Evolutionary conservation across 2,329 filamentous ascomycete genomes (phyloP), one percentile per base, ranked within the genome.

Genomic region (Cytospora piceicola): DNA sequence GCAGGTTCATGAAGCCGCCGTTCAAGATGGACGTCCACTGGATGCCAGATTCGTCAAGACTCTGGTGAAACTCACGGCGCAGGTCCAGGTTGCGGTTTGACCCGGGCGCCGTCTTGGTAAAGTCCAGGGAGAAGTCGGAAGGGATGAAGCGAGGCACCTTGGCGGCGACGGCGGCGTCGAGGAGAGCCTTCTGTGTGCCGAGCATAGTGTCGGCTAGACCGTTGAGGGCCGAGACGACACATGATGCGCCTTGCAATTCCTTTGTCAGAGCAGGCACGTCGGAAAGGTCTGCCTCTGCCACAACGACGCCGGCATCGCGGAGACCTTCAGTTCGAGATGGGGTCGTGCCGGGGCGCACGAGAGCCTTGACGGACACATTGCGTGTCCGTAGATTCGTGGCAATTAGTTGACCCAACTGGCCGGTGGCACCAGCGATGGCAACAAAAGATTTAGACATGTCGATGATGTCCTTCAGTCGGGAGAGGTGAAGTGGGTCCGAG

Each of bases 81-180:
- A 69, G 51, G 57, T 70, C 69, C n/a, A 70, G 61, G 59, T 70
- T 70, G 22, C 69, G 69, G 39, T 70, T 70, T 1, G 69, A 63
- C 20, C 69, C 69, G 20, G 65, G 65, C 29, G 24, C 12, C n/a
- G 67, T 69, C 65, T 68, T 68, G 30, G 69, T 70, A 61, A 70
- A 70, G 57, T 70, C 69, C 32, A 70, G 67, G 12, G 69, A 57
- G 49, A 83, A 90, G 63, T 90, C 86, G 2, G 84, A 84, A 1
- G 87, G 86, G 32, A 90, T 76, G 76, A 88, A 87, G n/a, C 85
- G 81, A 70, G 84, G 80, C 8, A 89, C 85, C 9, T 85, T 83
- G 0, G 85, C 86, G 8, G 81, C 81, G 54, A 85, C 79, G 17
- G 85, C 81, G 1, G 86, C 87, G 58, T 89, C 83, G 55, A 88